Evolutionary conservation across 108 stramenopile genomes (phyloP), one percentile per base, ranked within the genome.

Genomic region (Schizochytrium sp.): DNA sequence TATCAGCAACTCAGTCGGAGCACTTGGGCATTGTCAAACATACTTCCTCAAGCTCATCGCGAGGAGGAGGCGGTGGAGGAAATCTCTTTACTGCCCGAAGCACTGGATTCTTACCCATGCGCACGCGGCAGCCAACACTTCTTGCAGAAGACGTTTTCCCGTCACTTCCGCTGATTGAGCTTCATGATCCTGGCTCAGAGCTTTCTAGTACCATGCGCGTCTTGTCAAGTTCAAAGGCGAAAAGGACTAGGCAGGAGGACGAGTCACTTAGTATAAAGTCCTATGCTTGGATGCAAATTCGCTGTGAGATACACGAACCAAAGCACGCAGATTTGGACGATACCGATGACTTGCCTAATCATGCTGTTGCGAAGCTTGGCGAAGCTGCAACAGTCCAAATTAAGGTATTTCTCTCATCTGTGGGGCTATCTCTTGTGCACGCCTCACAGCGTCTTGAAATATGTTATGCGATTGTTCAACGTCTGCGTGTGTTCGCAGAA

Each of bases 391-490:
- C 64, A 44, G 42, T 69, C 5, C 12, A 69, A 69, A 44, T 69
- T 38, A 69, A 38, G 3, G 64, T 83, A 12, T 83, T 83, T 42
- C 2, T 83, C 0, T 83, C 76, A 0, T 83, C 76, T 5, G n/a
- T 83, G 0, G 76, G 76, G 2, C 50, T 83, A 5, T 83, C 76
- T 10, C 15, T 83, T 13, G 76, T 83, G 10, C 76, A 83, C 53
- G 47, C 76, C 1, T 49, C 53, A 53, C 76, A 83, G 28, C 47
- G 76, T 5, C 47, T 83, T 2, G 76, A 83, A 2, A 55, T 83
- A 5, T 83, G 76, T 53, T 83, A 83, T 2, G n/a, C 53, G 28
- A 83, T 83, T 40, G 47, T 49, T 7, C 76, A 83, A 53, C 76
- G 76, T 47, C 2, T 83, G 10, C 53, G 15, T 10, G 2, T 49